Evolutionary conservation across 345 rosid genomes (phyloP).

Genomic region (Eucalyptus coolabah): DNA sequence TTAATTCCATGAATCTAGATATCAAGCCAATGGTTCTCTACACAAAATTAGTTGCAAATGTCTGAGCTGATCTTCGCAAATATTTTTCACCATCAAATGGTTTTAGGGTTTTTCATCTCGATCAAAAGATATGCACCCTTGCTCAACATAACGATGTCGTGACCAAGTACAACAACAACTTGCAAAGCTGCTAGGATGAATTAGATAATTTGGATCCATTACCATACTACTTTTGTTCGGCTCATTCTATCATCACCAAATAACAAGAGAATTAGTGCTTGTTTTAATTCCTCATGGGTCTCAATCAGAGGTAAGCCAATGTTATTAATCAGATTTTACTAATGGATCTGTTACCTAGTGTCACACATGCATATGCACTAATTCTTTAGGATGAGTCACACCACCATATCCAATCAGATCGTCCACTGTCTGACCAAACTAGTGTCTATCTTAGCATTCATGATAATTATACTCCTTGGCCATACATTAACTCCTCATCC

Average conservation of each 20-base stretch:
- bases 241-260: neutral
- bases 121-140: neutral
- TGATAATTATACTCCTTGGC: neutral
- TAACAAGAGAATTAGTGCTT: neutral
- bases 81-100: neutral
- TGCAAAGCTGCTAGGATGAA: neutral
- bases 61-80: neutral
- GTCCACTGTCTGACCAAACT: neutral
- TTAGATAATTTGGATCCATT: neutral
- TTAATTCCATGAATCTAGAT: neutral
- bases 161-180: too few species aligned
- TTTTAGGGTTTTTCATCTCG: neutral
- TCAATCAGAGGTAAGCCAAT: neutral
- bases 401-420: neutral
- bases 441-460: neutral
- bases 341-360: neutral
- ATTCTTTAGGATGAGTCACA: neutral
- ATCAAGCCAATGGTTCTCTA: neutral
- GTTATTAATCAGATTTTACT: neutral
- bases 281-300: neutral
- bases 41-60: neutral
- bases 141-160: neutral
- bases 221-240: neutral
- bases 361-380: neutral
- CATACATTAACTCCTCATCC: neutral